A percentile compares a stretch with the other conserved stretches of the same genome.
Evolutionary conservation across 352 stramenopile species (phyloP).

Genomic region (Phytophthora pisi): DNA sequence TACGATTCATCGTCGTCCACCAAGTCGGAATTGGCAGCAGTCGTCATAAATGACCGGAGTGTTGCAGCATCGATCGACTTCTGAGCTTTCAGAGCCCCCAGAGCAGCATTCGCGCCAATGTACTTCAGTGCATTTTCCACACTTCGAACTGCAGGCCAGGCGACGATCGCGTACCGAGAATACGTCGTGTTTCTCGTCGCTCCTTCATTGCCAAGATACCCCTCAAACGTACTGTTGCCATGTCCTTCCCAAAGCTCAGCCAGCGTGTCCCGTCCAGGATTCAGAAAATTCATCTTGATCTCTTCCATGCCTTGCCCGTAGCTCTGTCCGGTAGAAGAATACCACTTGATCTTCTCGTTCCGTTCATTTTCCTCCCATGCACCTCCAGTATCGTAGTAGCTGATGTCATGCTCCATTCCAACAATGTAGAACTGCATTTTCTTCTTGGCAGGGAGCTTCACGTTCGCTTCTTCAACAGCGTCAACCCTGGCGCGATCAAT

Average conservation of each 20-base stretch:
- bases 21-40: background rate
- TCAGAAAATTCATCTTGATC: background rate
- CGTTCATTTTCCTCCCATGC: background rate
- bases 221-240: background rate
- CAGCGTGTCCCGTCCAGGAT: background rate
- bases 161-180: background rate
- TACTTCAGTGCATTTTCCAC: background rate
- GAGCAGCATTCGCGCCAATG: background rate
- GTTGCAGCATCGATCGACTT: background rate
- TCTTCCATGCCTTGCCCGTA: background rate
- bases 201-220: background rate
- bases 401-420: background rate
- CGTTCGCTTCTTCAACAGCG: background rate
- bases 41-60: background rate
- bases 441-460: background rate
- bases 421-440: background rate
- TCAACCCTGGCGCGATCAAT: background rate
- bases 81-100: background rate
- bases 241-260: background rate
- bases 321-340: background rate
- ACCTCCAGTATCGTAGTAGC: background rate
- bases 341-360: background rate
- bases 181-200: background rate
- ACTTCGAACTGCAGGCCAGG: background rate
- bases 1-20: background rate